phyloP scores from a whole-genome alignment of 2,329 filamentous ascomycete species.

The Botrytis squamosa region DNA sequence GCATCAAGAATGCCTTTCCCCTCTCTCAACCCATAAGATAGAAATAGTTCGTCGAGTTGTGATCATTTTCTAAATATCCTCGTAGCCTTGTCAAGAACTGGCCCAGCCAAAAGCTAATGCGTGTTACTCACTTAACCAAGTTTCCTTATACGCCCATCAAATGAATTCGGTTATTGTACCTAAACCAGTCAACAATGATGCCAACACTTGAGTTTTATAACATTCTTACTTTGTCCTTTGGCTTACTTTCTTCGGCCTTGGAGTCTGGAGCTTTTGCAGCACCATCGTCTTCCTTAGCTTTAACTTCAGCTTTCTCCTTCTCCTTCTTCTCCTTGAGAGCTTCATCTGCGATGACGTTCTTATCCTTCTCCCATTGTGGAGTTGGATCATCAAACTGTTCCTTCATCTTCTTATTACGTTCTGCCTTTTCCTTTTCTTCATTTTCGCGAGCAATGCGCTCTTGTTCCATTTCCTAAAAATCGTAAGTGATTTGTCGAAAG shows the following conservation, averaged over 20 bases:
- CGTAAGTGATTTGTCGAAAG: neutral
- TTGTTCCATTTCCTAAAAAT: constrained; percentile 79
- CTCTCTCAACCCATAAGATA: neutral
- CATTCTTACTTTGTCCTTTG: constrained; percentile 27
- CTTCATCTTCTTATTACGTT: constrained; percentile 74
- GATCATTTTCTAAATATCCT: constrained; percentile 21
- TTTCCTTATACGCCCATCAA: constrained; percentile 11
- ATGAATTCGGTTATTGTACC: constrained; percentile 19
- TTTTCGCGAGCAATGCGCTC: constrained; percentile 77
- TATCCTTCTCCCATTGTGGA: constrained; percentile 87
- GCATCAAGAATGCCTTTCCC: constrained; percentile 22
- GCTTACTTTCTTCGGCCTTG: constrained; percentile 10
- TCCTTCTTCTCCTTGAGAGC: constrained; percentile 55
- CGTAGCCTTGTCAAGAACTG: constrained; percentile 4
- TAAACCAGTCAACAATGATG: neutral
- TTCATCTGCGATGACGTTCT: constrained; percentile 71
- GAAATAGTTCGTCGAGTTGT: constrained; percentile 3
- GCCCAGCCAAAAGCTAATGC: constrained; percentile 11
- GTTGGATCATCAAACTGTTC: constrained; percentile 75
- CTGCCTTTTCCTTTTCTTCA: constrained; percentile 72
- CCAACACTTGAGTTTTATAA: neutral
- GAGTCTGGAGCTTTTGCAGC: constrained; percentile 22
- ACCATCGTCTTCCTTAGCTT: constrained; percentile 4
- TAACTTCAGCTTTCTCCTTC: constrained; percentile 27
- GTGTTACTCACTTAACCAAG: constrained; percentile 15